Base-by-base conservation (phyloP, 2,329 filamentous ascomycete genomes). In the Epichloe bromicola region DNA sequence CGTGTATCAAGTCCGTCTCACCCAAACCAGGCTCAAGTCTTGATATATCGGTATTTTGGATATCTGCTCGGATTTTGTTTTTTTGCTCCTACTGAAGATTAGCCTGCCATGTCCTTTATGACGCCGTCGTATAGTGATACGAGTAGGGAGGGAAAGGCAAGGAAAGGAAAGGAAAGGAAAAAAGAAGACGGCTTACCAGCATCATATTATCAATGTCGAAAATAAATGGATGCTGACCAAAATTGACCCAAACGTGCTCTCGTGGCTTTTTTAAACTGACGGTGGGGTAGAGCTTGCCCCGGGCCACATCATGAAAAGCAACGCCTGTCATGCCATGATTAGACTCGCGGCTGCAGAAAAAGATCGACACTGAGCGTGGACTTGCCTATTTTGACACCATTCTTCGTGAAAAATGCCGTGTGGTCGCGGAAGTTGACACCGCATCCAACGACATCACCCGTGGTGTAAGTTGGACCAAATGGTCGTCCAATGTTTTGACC, bases 121-220 rank as follows among this genome's bases (percentile, higher is more conserved):
- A 30, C 10, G 8, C 8, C 30, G 10, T 11, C 7, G 11, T 40
- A 17, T 40, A n/a, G 3, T 40, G 38, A 19, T 14, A 19, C 17
- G 12, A 40, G 5, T 11, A n/a, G 38, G 20, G 12, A 17, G 7
- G 6, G 11, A 5, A 8, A 17, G 15, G 6, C 2, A 8, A 2
- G 26, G n/a, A 15, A 30, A 20, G 20, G 12, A 11, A 26, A 4
- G 20, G 19, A n/a, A 10, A 15, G 8, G 4, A 17, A 12, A 10
- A 10, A 15, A 5, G 3, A 14, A 12, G 26, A 51, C 38, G 19
- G 60, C 77, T 60, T 75, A 86, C 86, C 72, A 77, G 78, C 71
- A 95, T 84, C 75, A 93, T 79, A 53, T 79, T 78, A 66, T 96
- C 88, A 58, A 98, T 97, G 64, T 96, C 87, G 68, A 85, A 98